Evolutionary conservation across 495 filamentous ascomycete species (phyloP), one percentile per base, ranked within the genome.

Genomic region (Penicillium taxi): DNA sequence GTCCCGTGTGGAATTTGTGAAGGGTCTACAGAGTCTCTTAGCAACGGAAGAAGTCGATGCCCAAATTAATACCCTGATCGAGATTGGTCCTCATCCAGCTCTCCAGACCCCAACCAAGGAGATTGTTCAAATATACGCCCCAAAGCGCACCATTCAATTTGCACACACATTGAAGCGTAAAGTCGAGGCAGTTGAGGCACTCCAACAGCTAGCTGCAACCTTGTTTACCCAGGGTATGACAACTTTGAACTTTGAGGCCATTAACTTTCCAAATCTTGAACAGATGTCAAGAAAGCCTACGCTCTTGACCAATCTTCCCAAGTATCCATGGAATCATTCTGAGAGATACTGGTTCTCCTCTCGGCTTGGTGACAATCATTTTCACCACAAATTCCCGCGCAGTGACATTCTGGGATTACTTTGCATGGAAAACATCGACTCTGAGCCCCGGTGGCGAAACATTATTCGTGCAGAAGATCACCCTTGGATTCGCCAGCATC

Each of bases 41-140:
- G 26, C 41, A 1, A 29, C 41, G 5, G 39, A 44, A 4, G 13
- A 42, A 14, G 17, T 50, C 0, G 21, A 20, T 13, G 33, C 15
- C 1, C 41, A 41, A n/a, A 40, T 58, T 14, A 35, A 53, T 37
- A 45, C 61, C 0, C 46, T 83, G 4, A 33, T 84, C 12, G 80
- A 84, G 43, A 58, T 83, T 15, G 81, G 82, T 0, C 79, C 82
- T 13, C 81, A 85, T 41, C 57, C 67, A 6, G 75, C 80, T 0
- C 60, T 87, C 0, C 64, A 74, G 32, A 56, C 56, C 1, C 70
- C 73, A 0, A 51, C 70, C 9, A 58, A 55, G 4, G 54, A 70
- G 9, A 67, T 64, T 26, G 37, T 41, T 1, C 46, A 61, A 35
- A 43, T 41, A 5, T 20, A 43, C 11, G 39, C 41, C 7, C 34